These are phyloP conservation scores for Melanopsichium pennsylvanicum DNA, from an alignment of 1,284 basidiomycete genomes.

Conservation along the genomic window DNA sequence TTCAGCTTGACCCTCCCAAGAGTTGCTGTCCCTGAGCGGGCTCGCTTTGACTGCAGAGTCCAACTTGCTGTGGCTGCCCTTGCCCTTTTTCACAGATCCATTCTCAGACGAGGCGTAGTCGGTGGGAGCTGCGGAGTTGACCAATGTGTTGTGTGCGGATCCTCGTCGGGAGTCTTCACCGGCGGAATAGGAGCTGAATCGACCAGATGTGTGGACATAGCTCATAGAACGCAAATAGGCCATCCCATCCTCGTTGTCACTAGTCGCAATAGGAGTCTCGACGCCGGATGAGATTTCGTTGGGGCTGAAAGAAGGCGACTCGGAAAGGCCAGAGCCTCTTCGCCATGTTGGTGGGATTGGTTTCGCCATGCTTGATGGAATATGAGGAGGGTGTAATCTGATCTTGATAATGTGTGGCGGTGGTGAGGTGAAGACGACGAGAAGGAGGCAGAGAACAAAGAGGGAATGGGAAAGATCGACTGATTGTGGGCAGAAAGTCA, in stretches of 20 bases:
- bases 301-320: slow-evolving; percentile 11
- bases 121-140: slow-evolving; percentile 25
- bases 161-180: slow-evolving; percentile 16
- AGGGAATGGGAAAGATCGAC: not conserved
- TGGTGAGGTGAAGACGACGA: not conserved
- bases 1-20: slow-evolving; percentile 27
- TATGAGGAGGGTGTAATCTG: slow-evolving; percentile 1
- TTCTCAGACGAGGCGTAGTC: slow-evolving; percentile 31
- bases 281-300: slow-evolving; percentile 19
- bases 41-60: slow-evolving; percentile 15
- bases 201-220: slow-evolving; percentile 36
- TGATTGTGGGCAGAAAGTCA: not conserved
- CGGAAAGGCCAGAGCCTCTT: slow-evolving; percentile 10
- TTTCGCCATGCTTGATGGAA: slow-evolving; percentile 20
- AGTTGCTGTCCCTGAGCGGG: slow-evolving; percentile 23
- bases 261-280: slow-evolving; percentile 19
- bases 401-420: not conserved
- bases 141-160: slow-evolving; percentile 25
- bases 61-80: slow-evolving; percentile 12
- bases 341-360: slow-evolving; percentile 30
- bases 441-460: not conserved
- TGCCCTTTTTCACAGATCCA: slow-evolving; percentile 16
- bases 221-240: slow-evolving; percentile 43
- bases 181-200: slow-evolving; percentile 23
- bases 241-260: slow-evolving; percentile 37